Base-by-base conservation (phyloP, 176 grass and related monocot species). In the Saccharum spontaneum region DNA sequence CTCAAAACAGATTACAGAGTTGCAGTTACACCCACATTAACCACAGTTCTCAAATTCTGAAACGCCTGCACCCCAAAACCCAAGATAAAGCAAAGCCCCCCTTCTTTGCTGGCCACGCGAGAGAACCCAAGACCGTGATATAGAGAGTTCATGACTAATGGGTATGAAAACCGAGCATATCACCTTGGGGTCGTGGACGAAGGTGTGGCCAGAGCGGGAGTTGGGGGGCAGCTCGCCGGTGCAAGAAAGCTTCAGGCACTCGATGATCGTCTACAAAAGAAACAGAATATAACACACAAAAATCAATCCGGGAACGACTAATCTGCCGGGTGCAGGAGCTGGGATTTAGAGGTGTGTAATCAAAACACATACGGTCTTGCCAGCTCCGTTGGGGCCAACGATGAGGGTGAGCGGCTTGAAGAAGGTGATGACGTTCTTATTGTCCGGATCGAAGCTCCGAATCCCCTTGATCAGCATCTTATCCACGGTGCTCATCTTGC, bases 381-480 rank as follows among this genome's bases (percentile, higher is more conserved):
- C 96, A 69, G 96, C 93, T 18, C 96, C 96, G 62, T 98, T 98
- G 88, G 93, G 82, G 54, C 96, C 96, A 66, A 98, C 96, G 78
- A 98, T 98, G 81, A 98, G 96, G 80, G 93, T 98, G 54, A 98
- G 96, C 24, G 96, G 96, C 86, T 65, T 95, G 93, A 94, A 98
- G 91, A 98, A 95, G 91, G 96, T 91, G 78, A 98, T 87, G 90
- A 98, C 96, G 84, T 95, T 90, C 91, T 95, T 98, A 85, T 98
- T 98, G 78, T 98, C 96, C 67, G 96, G 96, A 70, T 93, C 93
- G 89, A 98, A 94, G 91, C 93, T 98, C 85, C 96, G 96, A 61
- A 95, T 95, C 36, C 93, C 96, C 79, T 98, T 98, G 64, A 98
- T 92, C 65, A 95, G 93, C 96, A 98, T 98, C 93, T 98, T 98